These are phyloP conservation scores for Arabidopsis hybrid DNA, from an alignment of 441 rosid species.

Conservation along the genomic window DNA sequence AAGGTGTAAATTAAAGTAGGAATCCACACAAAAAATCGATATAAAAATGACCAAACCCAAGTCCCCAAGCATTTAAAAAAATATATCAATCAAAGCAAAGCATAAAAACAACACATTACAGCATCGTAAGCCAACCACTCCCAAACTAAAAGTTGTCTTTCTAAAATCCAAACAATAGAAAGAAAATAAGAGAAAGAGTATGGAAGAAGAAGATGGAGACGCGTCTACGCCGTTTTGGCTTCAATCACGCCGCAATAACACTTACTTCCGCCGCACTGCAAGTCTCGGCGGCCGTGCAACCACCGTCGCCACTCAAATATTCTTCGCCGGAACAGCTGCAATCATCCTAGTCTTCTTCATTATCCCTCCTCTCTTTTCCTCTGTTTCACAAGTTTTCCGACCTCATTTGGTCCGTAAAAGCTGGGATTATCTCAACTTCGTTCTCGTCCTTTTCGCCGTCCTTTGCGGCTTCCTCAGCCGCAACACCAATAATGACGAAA, in stretches of 20 bases:
- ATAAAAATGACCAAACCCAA: slow-evolving; percentile 26
- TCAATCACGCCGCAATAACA: slow-evolving; percentile 46
- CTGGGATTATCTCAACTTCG: slow-evolving; percentile 82
- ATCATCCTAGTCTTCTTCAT: slow-evolving; percentile 53
- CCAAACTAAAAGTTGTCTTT: slow-evolving; percentile 8
- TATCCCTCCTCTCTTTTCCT: slow-evolving; percentile 57
- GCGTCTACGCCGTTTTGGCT: slow-evolving; percentile 76
- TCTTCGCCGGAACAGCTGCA: slow-evolving; percentile 57
- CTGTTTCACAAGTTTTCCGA: slow-evolving; percentile 62
- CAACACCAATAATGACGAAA: slow-evolving; percentile 33
- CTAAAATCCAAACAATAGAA: slow-evolving; percentile 1
- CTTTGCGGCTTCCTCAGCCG: slow-evolving; percentile 75
- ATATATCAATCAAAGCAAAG: slow-evolving; percentile 28
- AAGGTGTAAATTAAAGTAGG: slow-evolving; percentile 10
- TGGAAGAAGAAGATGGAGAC: slow-evolving; percentile 69
- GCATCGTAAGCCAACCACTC: slow-evolving; percentile 32
- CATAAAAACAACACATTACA: slow-evolving; percentile 37
- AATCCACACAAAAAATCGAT: not conserved
- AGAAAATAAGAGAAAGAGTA: slow-evolving; percentile 21
- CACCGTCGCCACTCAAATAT: slow-evolving; percentile 50
- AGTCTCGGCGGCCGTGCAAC: slow-evolving; percentile 46
- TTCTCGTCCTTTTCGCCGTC: slow-evolving; percentile 78
- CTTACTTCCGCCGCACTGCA: slow-evolving; percentile 45
- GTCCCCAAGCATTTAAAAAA: slow-evolving; percentile 14
- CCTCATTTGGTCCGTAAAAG: slow-evolving; percentile 72